A percentile compares a stretch with the other conserved stretches of the same genome.
phyloP scores from a whole-genome alignment of 2,329 filamentous ascomycete genomes.

The Aspergillaceae sp. region DNA sequence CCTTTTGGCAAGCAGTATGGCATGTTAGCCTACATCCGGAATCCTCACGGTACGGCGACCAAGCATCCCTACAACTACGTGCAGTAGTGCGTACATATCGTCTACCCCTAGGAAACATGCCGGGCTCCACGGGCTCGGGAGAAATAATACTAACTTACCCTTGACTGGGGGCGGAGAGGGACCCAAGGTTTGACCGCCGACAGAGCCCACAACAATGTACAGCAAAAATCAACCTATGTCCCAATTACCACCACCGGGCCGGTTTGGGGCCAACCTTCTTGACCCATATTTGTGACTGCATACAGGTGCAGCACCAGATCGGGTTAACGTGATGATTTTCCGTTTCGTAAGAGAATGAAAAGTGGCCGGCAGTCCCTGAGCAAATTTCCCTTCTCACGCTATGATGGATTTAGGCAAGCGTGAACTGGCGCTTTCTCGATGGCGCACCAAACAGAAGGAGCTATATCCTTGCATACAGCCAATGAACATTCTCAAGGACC shows the following conservation, averaged over 20 bases:
- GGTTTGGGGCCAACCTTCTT: not conserved
- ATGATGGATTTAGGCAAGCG: too few relatives aligned
- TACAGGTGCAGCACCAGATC: not conserved
- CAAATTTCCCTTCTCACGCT: not conserved
- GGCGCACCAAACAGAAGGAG: too few relatives aligned
- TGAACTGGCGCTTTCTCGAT: too few relatives aligned
- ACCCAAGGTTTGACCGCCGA: not conserved
- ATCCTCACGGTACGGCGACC: too few relatives aligned
- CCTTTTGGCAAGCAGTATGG: too few relatives aligned
- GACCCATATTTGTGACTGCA: not conserved
- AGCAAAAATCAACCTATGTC: not conserved
- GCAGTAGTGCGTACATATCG: not conserved
- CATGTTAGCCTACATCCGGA: too few relatives aligned
- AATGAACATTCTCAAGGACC: not conserved
- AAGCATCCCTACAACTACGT: not conserved
- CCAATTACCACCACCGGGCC: not conserved
- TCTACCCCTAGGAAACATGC: not conserved
- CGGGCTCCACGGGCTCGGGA: not conserved
- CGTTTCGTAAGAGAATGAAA: constrained; percentile 4
- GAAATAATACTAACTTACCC: not conserved
- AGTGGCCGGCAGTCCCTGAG: not conserved
- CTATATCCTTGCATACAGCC: too few relatives aligned
- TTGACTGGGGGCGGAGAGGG: not conserved
- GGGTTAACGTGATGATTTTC: not conserved
- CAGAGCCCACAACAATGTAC: not conserved